Evolutionary conservation across 1,284 basidiomycete species (phyloP).

Genomic region (Heliocybe sulcata): DNA sequence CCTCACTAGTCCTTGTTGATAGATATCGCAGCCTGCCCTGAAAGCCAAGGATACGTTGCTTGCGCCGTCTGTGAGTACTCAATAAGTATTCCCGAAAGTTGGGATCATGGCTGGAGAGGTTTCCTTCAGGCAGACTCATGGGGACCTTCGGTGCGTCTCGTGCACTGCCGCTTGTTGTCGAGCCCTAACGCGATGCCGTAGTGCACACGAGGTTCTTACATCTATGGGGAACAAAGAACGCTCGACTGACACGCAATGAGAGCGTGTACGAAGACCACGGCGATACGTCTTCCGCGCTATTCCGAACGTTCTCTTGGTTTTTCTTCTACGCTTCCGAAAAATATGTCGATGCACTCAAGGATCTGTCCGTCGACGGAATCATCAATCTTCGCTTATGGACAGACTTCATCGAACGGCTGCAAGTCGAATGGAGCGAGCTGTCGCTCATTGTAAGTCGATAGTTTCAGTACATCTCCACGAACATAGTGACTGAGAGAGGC

Average conservation of each 20-base stretch:
- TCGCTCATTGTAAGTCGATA: background rate
- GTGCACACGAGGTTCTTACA: background rate
- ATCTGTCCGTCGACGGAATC: background rate
- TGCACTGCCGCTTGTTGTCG: background rate
- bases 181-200: background rate
- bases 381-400: background rate
- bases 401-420: background rate
- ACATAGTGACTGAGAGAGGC: background rate
- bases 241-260: background rate
- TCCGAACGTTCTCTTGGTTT: background rate
- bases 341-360: background rate
- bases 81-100: background rate
- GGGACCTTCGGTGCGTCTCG: conserved; percentile 9
- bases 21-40: too few species aligned
- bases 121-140: conserved; percentile 10
- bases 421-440: background rate
- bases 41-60: conserved; percentile 12
- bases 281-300: conserved; percentile 3
- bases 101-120: too few species aligned
- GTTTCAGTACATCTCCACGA: background rate
- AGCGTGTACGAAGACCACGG: background rate
- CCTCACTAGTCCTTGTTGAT: background rate
- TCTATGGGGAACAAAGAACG: background rate
- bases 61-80: background rate
- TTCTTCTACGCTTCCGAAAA: background rate